Evolutionary conservation across 2,329 filamentous ascomycete species (phyloP), one percentile per base, ranked within the genome.

Genomic region (Colletotrichum sp.): DNA sequence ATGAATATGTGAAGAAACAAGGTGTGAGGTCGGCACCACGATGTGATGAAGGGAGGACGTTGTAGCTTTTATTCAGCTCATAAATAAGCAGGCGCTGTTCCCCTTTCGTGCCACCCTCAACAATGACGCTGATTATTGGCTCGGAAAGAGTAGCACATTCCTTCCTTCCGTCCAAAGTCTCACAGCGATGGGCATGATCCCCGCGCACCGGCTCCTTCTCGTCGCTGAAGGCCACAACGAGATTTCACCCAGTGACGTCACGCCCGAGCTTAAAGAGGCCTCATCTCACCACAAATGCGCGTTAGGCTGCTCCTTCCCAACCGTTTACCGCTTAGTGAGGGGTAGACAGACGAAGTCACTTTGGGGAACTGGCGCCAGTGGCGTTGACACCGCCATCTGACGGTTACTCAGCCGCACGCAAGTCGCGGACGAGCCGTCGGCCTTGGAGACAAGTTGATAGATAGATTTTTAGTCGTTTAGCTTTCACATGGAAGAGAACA

Each of bases 1-100:
- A 1, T 6, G 2, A 13, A 3, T 0, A 0, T 8, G 44, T 22
- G 44, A 52, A n/a, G 10, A 22, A 52, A 52, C 6, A 13, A 0
- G 3, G 1, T 22, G 44, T 13, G 18, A 1, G 6, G 18, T 44
- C 18, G 3, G 9, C 3, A 3, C 3, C 39, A n/a, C 36, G 1
- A 2, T 18, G 36, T 18, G 5, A 4, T 12, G 6, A 22, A 48
- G 44, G 44, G n/a, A 52, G 44, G 10, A 52, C n/a, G 10, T 8
- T 13, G 44, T 22, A 22, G 44, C 1, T 52, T 52, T 22, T 52
- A 52, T 52, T 2, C 3, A 13, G 44, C 6, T 52, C 3, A 52
- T 0, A 22, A 13, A 13, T 52, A 52, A 52, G 44, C 44, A 52
- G 44, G 12, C 44, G 12, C 44, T 13, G 0, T 52, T 52, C n/a